Evolutionary conservation across 805 yeast genomes (phyloP), one percentile per base, ranked within the genome.

Genomic region (Huiozyma naganishii): DNA sequence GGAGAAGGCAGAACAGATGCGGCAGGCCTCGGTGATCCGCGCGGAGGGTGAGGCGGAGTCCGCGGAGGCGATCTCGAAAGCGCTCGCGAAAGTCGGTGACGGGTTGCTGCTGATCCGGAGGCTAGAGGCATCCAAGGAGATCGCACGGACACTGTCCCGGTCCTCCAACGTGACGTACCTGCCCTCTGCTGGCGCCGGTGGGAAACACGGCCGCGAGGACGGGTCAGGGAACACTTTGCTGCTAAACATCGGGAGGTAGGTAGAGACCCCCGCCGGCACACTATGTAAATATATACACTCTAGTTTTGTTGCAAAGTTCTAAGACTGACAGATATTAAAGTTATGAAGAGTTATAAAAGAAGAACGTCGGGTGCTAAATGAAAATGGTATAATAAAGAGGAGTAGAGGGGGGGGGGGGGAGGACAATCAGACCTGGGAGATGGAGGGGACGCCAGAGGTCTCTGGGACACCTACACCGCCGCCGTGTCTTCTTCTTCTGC

Each of bases 31-130:
- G 40, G 87, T 92, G 56, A 89, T 92, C 53, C 79, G 97, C 58
- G 98, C 98, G 29, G 98, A 92, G 68, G 98, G 97, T 68, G 98
- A 92, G 69, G 98, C 98, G 41, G 97, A 92, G 66, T 87, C 95
- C 46, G 98, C 98, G 4, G 97, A 92, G 48, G 80, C 80, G 48
- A 92, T 92, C 49, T 87, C 96, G 32, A 85, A 80, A 66, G 97
- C 97, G 5, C 75, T 92, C 52, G 77, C 81, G 43, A 89, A 88
- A 70, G 88, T 94, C 27, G 98, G 98, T 64, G 97, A 92, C 60
- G 97, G 97, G 52, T 73, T 92, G 54, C 72, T 92, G 60, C 75
- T 85, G 71, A 89, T 92, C 56, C 79, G 98, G 74, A 78, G 97
- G 69, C 78, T 92, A 53, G 98, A 92, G 63, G 97, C 98, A 1